Evolutionary conservation across 768 basidiomycete species (phyloP).

Genomic region (Lactarius sanguifluus): DNA sequence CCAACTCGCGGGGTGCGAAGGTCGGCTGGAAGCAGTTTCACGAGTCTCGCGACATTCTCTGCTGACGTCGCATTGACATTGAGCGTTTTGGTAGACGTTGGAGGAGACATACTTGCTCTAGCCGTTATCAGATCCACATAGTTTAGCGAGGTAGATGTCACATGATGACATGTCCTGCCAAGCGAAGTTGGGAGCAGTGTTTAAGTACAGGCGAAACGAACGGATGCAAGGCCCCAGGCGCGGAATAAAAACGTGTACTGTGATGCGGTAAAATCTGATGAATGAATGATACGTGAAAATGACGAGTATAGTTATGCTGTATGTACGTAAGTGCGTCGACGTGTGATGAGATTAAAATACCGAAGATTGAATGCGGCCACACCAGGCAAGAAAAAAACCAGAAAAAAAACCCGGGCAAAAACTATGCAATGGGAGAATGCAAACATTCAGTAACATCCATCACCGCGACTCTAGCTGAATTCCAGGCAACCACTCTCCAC

Average conservation of each 20-base stretch:
- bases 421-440: constrained; percentile 10
- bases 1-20: constrained; percentile 66
- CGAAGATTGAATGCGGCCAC: constrained; percentile 12
- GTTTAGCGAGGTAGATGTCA: not conserved
- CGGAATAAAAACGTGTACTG: constrained; percentile 1
- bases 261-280: not conserved
- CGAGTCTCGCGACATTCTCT: constrained; percentile 35
- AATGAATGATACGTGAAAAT: constrained; percentile 10
- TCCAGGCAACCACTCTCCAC: constrained; percentile 29
- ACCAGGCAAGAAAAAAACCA: constrained; percentile 6
- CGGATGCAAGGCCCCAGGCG: not conserved
- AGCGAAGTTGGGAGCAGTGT: not conserved
- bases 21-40: constrained; percentile 35
- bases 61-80: constrained; percentile 31
- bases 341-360: constrained; percentile 17
- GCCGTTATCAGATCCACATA: not conserved
- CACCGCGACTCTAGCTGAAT: constrained; percentile 22
- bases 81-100: not conserved
- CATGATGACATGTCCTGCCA: not conserved
- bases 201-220: not conserved
- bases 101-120: not conserved
- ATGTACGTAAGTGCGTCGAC: constrained; percentile 11
- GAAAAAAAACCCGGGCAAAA: constrained; percentile 9
- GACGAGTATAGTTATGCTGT: constrained; percentile 17
- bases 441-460: constrained; percentile 2